Evolutionary conservation across 2,329 filamentous ascomycete species (phyloP), one percentile per base, ranked within the genome.

Genomic region (Neopestalotiopsis clavispora): DNA sequence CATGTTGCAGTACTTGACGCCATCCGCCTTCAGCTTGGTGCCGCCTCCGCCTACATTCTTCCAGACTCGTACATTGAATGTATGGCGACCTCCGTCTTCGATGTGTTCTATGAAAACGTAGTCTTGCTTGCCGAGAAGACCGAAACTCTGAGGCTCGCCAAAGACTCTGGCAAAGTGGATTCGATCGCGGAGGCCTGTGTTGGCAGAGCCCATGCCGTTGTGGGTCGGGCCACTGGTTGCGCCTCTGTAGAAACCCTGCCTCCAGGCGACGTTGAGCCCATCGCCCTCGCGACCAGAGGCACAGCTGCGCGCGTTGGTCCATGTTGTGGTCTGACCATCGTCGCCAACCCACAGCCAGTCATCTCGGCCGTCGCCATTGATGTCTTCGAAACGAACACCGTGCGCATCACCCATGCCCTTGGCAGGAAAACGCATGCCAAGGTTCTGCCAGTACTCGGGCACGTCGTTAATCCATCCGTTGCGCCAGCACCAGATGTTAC

Each of bases 381-480:
- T 70, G 32, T 77, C 75, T 5, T 71, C 69, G 30, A 75, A 73
- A 1, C 70, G 70, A 5, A 76, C 65, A 0, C 74, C 75, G 14
- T 38, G 30, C 6, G 72, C 38, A 34, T 75, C 69, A 1, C 74
- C 72, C 69, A 74, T 75, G 3, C 66, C 67, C 57, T 74, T 71
- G n/a, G 59, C 68, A 4, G 67, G 67, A 60, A 75, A 78, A 1
- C 70, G 67, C 23, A 69, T 14, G 4, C 71, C 76, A 45, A 82
- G 71, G 1, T 70, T 65, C 68, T 82, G 78, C 78, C 79, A 82
- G 70, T 76, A 80, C 1, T 69, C 69, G 0, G 79, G 76, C 2
- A 64, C 70, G 5, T 79, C 72, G 2, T 73, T 74, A 34, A 69
- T 67, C 17, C 76, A 75, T 10, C 76, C 77, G 57, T 63, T 63